Evolutionary conservation across 192 early-diverging fungal species (phyloP).

Genomic region (Ramicandelaber brevisporus): DNA sequence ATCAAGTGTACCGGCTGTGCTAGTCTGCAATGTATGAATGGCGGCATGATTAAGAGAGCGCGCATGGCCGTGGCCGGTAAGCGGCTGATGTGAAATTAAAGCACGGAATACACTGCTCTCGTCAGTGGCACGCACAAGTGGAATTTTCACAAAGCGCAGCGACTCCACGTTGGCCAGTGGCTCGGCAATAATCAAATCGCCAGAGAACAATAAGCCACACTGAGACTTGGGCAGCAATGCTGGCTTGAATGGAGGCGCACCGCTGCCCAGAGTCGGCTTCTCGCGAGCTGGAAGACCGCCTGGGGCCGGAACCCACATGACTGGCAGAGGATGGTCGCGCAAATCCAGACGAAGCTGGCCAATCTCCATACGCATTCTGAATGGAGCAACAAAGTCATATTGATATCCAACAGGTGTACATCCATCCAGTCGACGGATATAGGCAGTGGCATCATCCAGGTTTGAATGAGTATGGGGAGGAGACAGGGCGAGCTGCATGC

Average conservation of each 20-base stretch:
- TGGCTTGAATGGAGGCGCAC: no score
- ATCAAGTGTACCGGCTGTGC: no score
- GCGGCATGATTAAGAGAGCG: no score
- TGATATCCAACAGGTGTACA: slow-evolving; percentile 13
- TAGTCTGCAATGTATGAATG: no score
- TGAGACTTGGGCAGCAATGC: no score
- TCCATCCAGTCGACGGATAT: slow-evolving; percentile 18
- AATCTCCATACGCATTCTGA: slow-evolving; percentile 14
- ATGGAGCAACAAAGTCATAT: slow-evolving; percentile 17
- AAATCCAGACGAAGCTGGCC: slow-evolving; percentile 16
- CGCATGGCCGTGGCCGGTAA: no score
- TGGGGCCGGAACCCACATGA: slow-evolving; percentile 18
- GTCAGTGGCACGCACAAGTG: no score
- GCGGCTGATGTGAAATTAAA: no score
- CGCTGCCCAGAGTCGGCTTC: no score
- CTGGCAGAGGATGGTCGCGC: slow-evolving; percentile 21
- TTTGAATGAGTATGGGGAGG: slow-evolving; percentile 15
- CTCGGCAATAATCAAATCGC: slow-evolving; percentile 1
- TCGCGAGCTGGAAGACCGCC: no score
- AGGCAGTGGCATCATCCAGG: slow-evolving; percentile 13
- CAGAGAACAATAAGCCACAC: no score
- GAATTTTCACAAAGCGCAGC: slow-evolving; percentile 3
- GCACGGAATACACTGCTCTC: no score
- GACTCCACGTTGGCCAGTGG: slow-evolving; percentile 2
- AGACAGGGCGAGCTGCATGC: slow-evolving; percentile 11